Conservation (phyloP, 805 yeast genomes). For the Wickerhamomyces kurtzmanii region DNA sequence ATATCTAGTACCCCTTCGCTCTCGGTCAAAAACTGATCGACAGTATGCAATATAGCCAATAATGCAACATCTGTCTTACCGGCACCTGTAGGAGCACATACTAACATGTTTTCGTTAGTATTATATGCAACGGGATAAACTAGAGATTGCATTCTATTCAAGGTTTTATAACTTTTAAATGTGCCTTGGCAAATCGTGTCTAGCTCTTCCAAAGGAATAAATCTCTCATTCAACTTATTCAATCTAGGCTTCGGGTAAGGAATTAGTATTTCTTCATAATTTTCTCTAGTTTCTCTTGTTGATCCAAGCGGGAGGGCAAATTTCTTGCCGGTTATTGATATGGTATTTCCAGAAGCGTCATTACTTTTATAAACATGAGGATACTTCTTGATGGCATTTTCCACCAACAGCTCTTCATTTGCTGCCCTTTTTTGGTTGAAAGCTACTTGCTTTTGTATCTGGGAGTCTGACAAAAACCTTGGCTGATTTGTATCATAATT, state of each 20-base stretch:
- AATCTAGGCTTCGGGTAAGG: constrained; percentile 55
- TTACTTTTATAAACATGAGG: constrained; percentile 81
- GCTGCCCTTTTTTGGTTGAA: constrained; percentile 40
- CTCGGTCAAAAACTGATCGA: constrained; percentile 58
- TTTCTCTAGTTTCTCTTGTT: constrained; percentile 46
- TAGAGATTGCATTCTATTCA: constrained; percentile 84
- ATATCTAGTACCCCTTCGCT: constrained; percentile 47
- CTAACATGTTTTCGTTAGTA: constrained; percentile 89
- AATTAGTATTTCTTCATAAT: constrained; percentile 73
- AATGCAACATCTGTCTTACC: constrained; percentile 95
- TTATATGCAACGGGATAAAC: constrained; percentile 89
- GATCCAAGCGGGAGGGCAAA: constrained; percentile 78
- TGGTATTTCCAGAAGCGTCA: constrained; percentile 55
- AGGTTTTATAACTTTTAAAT: constrained; percentile 63
- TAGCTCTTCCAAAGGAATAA: constrained; percentile 50
- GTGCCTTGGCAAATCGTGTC: constrained; percentile 80
- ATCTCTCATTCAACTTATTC: constrained; percentile 27
- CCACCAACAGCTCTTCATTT: constrained; percentile 38
- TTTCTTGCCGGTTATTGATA: constrained; percentile 76
- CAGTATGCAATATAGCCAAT: constrained; percentile 67
- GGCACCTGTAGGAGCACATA: constrained; percentile 98
- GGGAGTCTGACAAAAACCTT: constrained; percentile 38
- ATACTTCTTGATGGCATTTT: constrained; percentile 39
- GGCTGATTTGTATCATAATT: constrained; percentile 13
- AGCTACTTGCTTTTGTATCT: constrained; percentile 41